Conservation (phyloP, 1,139 yeast genomes). For the Sugiyamaella grinbergsii region DNA sequence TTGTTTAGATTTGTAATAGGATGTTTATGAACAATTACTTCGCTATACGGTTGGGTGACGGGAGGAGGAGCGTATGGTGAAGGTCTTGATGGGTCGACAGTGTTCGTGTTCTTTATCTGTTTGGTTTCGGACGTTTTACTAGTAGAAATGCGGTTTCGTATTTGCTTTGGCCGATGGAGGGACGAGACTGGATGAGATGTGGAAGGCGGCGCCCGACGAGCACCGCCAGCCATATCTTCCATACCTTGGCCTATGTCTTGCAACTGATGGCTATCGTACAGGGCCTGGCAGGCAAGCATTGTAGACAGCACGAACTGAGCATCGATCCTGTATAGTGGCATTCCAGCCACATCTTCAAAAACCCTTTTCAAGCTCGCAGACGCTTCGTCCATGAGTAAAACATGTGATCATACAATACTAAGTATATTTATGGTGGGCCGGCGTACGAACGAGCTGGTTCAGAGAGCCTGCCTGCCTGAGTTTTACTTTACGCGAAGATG, state of each 20-base stretch:
- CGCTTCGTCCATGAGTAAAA: background rate
- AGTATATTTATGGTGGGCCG: no score
- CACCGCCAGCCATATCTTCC: background rate
- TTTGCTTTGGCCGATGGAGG: background rate
- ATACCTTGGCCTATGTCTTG: background rate
- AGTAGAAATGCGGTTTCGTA: background rate
- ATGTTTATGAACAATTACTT: background rate
- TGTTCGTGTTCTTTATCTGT: background rate
- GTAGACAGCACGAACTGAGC: slow-evolving; percentile 9
- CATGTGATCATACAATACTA: no score
- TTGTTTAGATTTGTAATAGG: no score
- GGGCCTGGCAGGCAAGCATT: slow-evolving; percentile 2
- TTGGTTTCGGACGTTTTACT: background rate
- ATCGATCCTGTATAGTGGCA: slow-evolving; percentile 2
- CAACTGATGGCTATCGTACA: slow-evolving; percentile 2
- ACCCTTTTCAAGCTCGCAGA: background rate
- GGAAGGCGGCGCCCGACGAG: background rate
- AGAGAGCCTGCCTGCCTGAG: background rate
- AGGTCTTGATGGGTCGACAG: background rate
- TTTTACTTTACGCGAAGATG: no score
- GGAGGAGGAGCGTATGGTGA: background rate
- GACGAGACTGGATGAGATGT: background rate
- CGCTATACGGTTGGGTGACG: background rate
- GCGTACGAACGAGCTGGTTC: background rate
- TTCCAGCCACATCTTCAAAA: slow-evolving; percentile 13